phyloP scores from a whole-genome alignment of 306 rosid species.

The Abrus precatorius region DNA sequence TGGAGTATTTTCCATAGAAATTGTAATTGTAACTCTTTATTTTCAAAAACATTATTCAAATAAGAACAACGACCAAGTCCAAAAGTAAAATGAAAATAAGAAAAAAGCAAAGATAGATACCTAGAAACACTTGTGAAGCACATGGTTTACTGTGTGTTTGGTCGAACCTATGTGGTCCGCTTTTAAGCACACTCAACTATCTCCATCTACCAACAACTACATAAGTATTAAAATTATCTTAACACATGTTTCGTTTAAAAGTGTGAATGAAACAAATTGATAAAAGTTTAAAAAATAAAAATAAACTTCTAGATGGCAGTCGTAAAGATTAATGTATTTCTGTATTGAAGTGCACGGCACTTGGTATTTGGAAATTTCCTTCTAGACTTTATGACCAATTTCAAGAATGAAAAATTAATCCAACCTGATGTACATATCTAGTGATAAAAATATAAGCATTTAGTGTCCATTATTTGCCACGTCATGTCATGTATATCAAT shows the following conservation, averaged over 20 bases:
- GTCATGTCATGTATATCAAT: background rate
- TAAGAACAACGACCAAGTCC: background rate
- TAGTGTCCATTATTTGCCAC: too few relatives aligned
- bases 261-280: slow-evolving; percentile 8
- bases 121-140: slow-evolving; percentile 20
- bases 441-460: too few relatives aligned
- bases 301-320: slow-evolving; percentile 43
- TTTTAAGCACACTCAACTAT: slow-evolving; percentile 29
- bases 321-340: background rate
- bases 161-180: slow-evolving; percentile 11
- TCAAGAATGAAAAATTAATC: background rate
- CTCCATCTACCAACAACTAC: slow-evolving; percentile 28
- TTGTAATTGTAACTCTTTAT: background rate
- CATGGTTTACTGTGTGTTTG: slow-evolving; percentile 27
- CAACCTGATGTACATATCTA: background rate
- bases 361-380: slow-evolving; percentile 29
- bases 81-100: too few relatives aligned
- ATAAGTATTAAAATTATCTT: background rate
- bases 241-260: background rate
- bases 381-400: slow-evolving; percentile 19
- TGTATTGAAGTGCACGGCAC: slow-evolving; percentile 50
- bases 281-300: background rate
- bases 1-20: slow-evolving; percentile 1
- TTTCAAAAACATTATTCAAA: background rate
- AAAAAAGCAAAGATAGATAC: background rate